These are phyloP conservation scores for Debaryomycetaceae sp. DNA, from an alignment of 1,139 yeast species.

Conservation along the genomic window DNA sequence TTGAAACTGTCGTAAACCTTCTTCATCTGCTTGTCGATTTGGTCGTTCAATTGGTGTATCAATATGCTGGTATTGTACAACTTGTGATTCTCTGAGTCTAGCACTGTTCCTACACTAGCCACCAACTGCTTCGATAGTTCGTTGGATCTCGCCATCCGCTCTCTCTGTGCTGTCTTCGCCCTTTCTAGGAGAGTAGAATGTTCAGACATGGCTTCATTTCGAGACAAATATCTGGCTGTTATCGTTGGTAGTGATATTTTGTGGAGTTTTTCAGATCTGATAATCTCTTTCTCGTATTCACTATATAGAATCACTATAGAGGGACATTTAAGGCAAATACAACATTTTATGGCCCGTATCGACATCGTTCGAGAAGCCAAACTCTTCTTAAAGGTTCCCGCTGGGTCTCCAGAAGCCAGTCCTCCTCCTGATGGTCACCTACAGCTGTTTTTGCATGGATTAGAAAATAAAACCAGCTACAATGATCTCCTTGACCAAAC, in stretches of 20 bases:
- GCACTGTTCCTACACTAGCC: not conserved
- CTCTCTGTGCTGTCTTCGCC: conserved; percentile 36
- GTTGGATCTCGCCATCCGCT: conserved; percentile 26
- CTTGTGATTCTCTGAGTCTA: conserved; percentile 3
- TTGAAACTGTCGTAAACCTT: conserved; percentile 24
- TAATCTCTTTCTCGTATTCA: no score
- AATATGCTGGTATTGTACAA: conserved; percentile 1
- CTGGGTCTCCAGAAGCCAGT: not conserved
- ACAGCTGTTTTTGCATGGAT: not conserved
- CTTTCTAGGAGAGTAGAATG: conserved; percentile 30
- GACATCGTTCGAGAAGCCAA: not conserved
- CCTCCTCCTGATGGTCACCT: not conserved
- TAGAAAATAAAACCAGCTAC: not conserved
- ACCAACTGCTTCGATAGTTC: conserved; percentile 22
- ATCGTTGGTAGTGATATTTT: not conserved
- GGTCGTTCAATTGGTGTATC: conserved; percentile 37
- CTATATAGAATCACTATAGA: no score
- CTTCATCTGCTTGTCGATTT: conserved; percentile 35
- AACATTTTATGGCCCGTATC: not conserved
- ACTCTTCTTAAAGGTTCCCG: not conserved
- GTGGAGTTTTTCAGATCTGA: not conserved
- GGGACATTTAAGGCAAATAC: no score
- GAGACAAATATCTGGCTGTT: not conserved
- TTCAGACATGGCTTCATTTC: conserved; percentile 3
- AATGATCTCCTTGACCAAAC: conserved; percentile 12